A percentile compares a stretch with the other conserved stretches of the same genome.
These are phyloP conservation scores for Stenocarpella maydis DNA, from an alignment of 2,329 filamentous ascomycete genomes.

Conservation along the genomic window DNA sequence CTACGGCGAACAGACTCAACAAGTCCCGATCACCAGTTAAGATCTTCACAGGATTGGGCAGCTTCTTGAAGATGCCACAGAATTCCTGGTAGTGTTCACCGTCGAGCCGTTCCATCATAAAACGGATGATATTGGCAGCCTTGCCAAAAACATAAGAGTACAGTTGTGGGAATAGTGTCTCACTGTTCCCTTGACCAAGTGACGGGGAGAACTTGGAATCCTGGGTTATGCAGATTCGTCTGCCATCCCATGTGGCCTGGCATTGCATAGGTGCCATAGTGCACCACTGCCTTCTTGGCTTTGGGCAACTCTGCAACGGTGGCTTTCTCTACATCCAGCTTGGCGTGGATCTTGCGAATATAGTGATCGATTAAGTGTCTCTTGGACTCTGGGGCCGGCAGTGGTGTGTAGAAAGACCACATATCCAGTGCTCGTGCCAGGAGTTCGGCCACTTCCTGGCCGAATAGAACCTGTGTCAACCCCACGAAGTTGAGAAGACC, in stretches of 20 bases:
- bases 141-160: conserved; percentile 23
- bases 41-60: conserved; percentile 2
- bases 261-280: conserved; percentile 36
- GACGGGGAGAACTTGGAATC: conserved; percentile 32
- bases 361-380: conserved; percentile 35
- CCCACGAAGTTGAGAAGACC: conserved; percentile 37
- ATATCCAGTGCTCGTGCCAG: conserved; percentile 33
- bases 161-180: conserved; percentile 27
- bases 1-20: conserved; percentile 35
- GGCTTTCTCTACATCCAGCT: conserved; percentile 36
- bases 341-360: conserved; percentile 36
- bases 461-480: conserved; percentile 32
- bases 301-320: conserved; percentile 35
- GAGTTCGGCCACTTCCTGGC: background rate
- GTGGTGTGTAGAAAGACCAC: conserved; percentile 36
- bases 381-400: conserved; percentile 35
- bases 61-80: conserved; percentile 14
- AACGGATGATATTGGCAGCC: conserved; percentile 22
- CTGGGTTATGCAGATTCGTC: conserved; percentile 5
- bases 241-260: conserved; percentile 28
- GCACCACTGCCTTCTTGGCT: conserved; percentile 37
- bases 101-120: conserved; percentile 31
- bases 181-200: background rate
- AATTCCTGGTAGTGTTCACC: conserved; percentile 19
- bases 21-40: conserved; percentile 23